Evolutionary conservation across 106 monocot genomes (phyloP).

Genomic region (Allium fistulosum): DNA sequence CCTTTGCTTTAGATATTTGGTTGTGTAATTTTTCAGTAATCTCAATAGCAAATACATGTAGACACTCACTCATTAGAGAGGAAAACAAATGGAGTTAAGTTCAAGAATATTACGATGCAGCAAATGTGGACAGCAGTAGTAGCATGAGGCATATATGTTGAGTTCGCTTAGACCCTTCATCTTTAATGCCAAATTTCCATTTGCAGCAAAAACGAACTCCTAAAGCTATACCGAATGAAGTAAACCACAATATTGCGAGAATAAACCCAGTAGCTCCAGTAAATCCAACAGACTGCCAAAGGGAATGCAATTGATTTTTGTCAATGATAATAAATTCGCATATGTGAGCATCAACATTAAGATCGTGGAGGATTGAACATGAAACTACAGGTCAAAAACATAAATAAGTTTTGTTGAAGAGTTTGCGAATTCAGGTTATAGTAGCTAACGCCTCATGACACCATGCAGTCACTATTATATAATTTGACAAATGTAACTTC

Average conservation of each 20-base stretch:
- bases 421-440: too few species aligned
- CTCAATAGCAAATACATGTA: too few species aligned
- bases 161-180: constrained; percentile 16
- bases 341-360: too few species aligned
- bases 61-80: neutral
- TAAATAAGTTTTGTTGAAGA: too few species aligned
- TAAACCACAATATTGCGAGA: constrained; percentile 62
- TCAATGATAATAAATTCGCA: too few species aligned
- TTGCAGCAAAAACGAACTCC: constrained; percentile 30
- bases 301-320: neutral
- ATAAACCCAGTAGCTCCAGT: constrained; percentile 70
- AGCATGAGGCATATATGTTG: constrained; percentile 23
- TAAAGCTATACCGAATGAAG: constrained; percentile 51
- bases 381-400: too few species aligned
- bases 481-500: too few species aligned
- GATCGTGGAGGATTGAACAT: too few species aligned
- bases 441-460: too few species aligned
- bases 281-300: constrained; percentile 82
- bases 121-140: constrained; percentile 58
- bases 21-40: too few species aligned
- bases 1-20: too few species aligned
- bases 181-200: constrained; percentile 35
- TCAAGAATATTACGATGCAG: constrained; percentile 57
- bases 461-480: too few species aligned
- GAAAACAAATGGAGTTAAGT: constrained; percentile 6